Percentiles rank a stretch among this genome's conserved stretches.
Conservation (phyloP, 1,284 basidiomycete species). For the Puccinia coronata region DNA sequence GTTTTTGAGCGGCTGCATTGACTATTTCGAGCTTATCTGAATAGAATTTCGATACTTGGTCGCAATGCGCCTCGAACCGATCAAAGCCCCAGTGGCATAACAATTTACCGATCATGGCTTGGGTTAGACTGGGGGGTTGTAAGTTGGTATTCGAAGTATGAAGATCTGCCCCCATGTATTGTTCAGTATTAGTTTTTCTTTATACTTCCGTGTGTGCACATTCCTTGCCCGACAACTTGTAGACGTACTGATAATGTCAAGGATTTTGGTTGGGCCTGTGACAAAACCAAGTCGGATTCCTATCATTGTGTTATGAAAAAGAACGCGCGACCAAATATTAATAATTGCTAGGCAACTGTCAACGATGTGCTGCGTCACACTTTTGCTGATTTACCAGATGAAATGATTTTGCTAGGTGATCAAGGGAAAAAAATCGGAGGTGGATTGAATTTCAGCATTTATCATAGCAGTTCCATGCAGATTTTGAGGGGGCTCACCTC, state of each 20-base stretch:
- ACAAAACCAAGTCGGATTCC: conserved; percentile 70
- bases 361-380: conserved; percentile 62
- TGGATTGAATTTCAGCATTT: conserved; percentile 64
- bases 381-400: conserved; percentile 65
- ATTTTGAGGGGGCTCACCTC: no score
- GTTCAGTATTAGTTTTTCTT: background rate
- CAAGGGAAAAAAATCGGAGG: conserved; percentile 69
- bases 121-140: conserved; percentile 68
- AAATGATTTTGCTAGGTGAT: conserved; percentile 77
- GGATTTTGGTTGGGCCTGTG: conserved; percentile 72
- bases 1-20: conserved; percentile 71
- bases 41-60: conserved; percentile 74
- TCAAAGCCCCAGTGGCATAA: conserved; percentile 69
- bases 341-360: conserved; percentile 51
- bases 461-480: no score
- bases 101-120: conserved; percentile 72
- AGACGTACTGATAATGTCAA: conserved; percentile 67
- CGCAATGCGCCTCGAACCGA: conserved; percentile 74
- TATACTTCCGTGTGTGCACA: background rate
- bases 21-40: conserved; percentile 75
- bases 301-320: background rate
- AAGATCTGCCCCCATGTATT: conserved; percentile 16
- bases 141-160: conserved; percentile 46
- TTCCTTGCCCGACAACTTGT: background rate
- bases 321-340: background rate